Base-by-base conservation (phyloP, 2,329 filamentous ascomycete genomes). In the Lecanicillium sp. region DNA sequence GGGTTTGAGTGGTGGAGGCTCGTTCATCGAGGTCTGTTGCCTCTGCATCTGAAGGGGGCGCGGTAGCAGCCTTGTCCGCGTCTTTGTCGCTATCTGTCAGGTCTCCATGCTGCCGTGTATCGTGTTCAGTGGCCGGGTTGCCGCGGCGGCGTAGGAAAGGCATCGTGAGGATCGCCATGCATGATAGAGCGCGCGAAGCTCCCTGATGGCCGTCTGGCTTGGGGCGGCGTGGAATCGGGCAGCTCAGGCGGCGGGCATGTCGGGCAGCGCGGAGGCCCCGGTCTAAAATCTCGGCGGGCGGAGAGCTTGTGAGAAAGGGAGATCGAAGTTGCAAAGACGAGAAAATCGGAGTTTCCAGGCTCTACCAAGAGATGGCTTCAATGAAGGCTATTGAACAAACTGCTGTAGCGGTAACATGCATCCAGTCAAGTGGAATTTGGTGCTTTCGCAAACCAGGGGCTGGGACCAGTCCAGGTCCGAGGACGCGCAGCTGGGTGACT, bases 111-210 rank as follows among this genome's bases (percentile, higher is more conserved):
- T 74, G 74, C 61, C 75, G 74, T 68, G 77, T 78, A 55, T 81
- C 76, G 53, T 69, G 71, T 61, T 81, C 77, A 70, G 74, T 79
- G 67, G 72, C 75, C 70, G 73, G 68, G 58, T 74, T 77, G 68
- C 75, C 77, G 63, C 76, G 77, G 64, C 77, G 77, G 67, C 78
- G 78, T 67, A 81, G 69, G 57, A 81, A 78, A 59, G 78, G 76
- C 78, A 81, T 81, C 59, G 55, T 66, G 61, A 61, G 62, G 59
- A 60, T 57, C 61, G 62, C 53, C 67, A 41, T 46, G 43, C 67
- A 70, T 71, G 61, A 54, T 66, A 63, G 57, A 57, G 30, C 32
- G 27, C 38, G 46, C 26, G 29, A 47, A 44, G 32, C 21, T 43
- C 33, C 40, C 29, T 36, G 35, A 33, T 49, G 40, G 47, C 41